Conservation (phyloP, 2,329 filamentous ascomycete genomes). For the Penicillium olsonii region DNA sequence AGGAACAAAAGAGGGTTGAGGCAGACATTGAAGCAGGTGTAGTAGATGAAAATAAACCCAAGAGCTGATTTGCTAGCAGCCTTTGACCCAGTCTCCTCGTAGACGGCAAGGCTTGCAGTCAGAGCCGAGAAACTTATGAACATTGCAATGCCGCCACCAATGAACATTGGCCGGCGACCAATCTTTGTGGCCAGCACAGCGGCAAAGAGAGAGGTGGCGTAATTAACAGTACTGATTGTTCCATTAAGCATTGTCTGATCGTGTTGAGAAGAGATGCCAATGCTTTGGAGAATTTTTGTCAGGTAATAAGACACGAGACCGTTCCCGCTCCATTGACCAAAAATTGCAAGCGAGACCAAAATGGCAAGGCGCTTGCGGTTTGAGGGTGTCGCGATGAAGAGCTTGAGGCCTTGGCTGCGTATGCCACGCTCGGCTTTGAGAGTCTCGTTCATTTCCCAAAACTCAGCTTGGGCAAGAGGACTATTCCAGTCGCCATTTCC, state of each 20-base stretch:
- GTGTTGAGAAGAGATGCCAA: conserved; percentile 38
- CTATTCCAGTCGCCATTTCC: background rate
- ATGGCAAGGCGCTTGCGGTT: background rate
- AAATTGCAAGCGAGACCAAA: background rate
- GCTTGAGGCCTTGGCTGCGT: background rate
- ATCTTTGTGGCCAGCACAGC: conserved; percentile 25
- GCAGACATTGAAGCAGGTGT: conserved; percentile 14
- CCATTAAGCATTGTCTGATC: conserved; percentile 45
- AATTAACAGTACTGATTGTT: conserved; percentile 28
- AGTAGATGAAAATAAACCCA: conserved; percentile 18
- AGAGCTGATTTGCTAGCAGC: conserved; percentile 6
- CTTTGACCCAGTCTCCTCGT: conserved; percentile 14
- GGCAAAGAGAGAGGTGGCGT: conserved; percentile 18
- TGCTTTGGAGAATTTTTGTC: conserved; percentile 36
- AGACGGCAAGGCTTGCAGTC: conserved; percentile 23
- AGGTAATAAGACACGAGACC: conserved; percentile 39
- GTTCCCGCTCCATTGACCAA: background rate
- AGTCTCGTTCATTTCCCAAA: background rate
- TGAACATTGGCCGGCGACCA: conserved; percentile 25
- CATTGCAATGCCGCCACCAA: conserved; percentile 27
- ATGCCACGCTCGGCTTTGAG: background rate
- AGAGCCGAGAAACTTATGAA: conserved; percentile 25
- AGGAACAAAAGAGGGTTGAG: conserved; percentile 33
- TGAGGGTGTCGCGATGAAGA: background rate
- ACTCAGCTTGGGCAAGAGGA: background rate